These are phyloP conservation scores for Phylloporus sp. DNA, from an alignment of 1,284 basidiomycete species.

Conservation along the genomic window DNA sequence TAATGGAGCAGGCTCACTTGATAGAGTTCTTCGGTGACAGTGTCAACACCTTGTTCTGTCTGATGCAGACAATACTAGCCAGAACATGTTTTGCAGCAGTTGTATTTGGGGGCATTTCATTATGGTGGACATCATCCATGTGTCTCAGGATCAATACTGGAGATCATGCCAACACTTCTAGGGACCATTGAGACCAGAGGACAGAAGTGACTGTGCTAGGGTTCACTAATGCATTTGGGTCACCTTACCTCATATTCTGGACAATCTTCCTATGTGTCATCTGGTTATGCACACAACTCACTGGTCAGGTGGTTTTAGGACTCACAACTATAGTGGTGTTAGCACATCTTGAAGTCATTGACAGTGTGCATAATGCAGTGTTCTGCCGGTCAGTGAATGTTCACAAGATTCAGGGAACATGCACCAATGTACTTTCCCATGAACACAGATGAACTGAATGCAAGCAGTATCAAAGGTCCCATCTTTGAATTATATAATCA, in stretches of 20 bases:
- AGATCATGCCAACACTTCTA: slow-evolving; percentile 19
- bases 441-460: too few relatives aligned
- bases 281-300: slow-evolving; percentile 74
- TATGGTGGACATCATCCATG: slow-evolving; percentile 79
- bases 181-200: slow-evolving; percentile 28
- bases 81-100: slow-evolving; percentile 62
- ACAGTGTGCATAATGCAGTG: slow-evolving; percentile 62
- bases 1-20: slow-evolving; percentile 81
- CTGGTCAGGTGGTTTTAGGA: slow-evolving; percentile 81
- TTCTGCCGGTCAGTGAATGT: background rate
- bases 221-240: slow-evolving; percentile 90
- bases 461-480: too few relatives aligned
- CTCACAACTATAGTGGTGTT: slow-evolving; percentile 72
- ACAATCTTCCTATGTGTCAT: slow-evolving; percentile 69
- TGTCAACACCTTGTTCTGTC: slow-evolving; percentile 50
- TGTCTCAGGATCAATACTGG: slow-evolving; percentile 68
- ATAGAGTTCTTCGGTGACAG: slow-evolving; percentile 50
- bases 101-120: slow-evolving; percentile 59
- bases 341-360: slow-evolving; percentile 78
- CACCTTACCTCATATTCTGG: slow-evolving; percentile 87
- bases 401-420: background rate
- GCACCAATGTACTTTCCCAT: too few relatives aligned
- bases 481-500: too few relatives aligned
- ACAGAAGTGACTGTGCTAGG: slow-evolving; percentile 78
- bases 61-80: slow-evolving; percentile 68